A percentile compares a stretch with the other conserved stretches of the same genome.
Evolutionary conservation across 2,329 filamentous ascomycete species (phyloP).

Genomic region (Epicoccum sorghinum): DNA sequence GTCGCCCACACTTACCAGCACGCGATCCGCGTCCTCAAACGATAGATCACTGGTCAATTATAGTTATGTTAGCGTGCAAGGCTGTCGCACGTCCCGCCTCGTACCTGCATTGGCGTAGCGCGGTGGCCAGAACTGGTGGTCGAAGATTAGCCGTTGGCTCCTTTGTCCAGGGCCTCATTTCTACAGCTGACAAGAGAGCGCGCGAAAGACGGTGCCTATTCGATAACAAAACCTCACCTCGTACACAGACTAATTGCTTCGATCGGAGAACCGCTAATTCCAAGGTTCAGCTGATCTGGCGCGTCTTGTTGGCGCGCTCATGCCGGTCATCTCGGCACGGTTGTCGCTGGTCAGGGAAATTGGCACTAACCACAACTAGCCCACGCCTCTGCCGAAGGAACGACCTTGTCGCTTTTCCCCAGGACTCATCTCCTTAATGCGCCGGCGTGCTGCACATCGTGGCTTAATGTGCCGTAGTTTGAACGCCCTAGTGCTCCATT

Average conservation of each 20-base stretch:
- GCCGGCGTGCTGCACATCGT: constrained; percentile 28
- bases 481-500: constrained; percentile 19
- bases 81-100: constrained; percentile 21
- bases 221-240: not conserved
- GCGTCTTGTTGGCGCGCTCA: not conserved
- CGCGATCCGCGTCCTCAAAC: constrained; percentile 19
- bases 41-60: constrained; percentile 26
- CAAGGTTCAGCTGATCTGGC: not conserved
- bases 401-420: constrained; percentile 15
- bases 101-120: constrained; percentile 32
- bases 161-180: constrained; percentile 8
- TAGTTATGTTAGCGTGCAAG: constrained; percentile 17
- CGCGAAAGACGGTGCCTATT: not conserved
- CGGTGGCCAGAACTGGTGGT: constrained; percentile 10
- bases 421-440: constrained; percentile 18
- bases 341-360: constrained; percentile 12
- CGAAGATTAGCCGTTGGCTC: constrained; percentile 26
- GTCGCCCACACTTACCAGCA: constrained; percentile 21
- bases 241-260: not conserved
- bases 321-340: constrained; percentile 3
- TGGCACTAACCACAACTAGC: constrained; percentile 11
- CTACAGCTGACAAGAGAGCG: constrained; percentile 9
- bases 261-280: not conserved
- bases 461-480: constrained; percentile 29
- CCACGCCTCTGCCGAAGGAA: constrained; percentile 15